Evolutionary conservation across 1,284 basidiomycete genomes (phyloP).

Genomic region (Fomes fomentarius): DNA sequence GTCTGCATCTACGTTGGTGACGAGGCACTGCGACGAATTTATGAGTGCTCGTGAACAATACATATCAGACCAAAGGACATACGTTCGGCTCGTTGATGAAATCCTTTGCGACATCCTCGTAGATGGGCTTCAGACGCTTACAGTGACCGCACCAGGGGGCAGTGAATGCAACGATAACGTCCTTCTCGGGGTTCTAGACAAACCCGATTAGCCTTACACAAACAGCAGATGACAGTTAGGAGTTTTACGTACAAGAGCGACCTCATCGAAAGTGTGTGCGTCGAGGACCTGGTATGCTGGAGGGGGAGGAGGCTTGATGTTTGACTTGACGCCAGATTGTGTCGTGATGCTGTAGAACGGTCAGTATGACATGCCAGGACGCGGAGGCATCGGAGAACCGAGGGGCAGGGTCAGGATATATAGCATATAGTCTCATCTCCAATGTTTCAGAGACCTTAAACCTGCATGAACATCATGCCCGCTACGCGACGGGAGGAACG

Average conservation of each 20-base stretch:
- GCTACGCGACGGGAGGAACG: too few species aligned
- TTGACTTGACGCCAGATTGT: slow-evolving; percentile 83
- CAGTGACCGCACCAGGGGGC: slow-evolving; percentile 90
- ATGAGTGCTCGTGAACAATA: too few species aligned
- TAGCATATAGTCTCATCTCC: slow-evolving; percentile 16
- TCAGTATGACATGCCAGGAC: too few species aligned
- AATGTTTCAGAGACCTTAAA: slow-evolving; percentile 24
- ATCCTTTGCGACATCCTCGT: slow-evolving; percentile 82
- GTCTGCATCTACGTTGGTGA: slow-evolving; percentile 93
- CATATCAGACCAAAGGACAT: slow-evolving; percentile 27
- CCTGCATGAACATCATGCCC: slow-evolving; percentile 19
- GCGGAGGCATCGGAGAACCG: neutral
- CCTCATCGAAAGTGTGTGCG: slow-evolving; percentile 72
- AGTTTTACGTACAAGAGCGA: slow-evolving; percentile 72
- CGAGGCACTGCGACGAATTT: slow-evolving; percentile 63
- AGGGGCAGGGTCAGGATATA: slow-evolving; percentile 4
- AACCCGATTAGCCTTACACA: too few species aligned
- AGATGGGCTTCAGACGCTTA: slow-evolving; percentile 86
- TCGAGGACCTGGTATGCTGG: slow-evolving; percentile 75
- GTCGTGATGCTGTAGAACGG: slow-evolving; percentile 76
- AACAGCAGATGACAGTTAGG: too few species aligned
- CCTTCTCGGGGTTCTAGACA: slow-evolving; percentile 69
- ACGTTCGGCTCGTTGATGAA: slow-evolving; percentile 82
- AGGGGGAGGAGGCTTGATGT: slow-evolving; percentile 83
- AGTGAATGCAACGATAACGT: slow-evolving; percentile 92